Base-by-base conservation (phyloP, 768 basidiomycete species). In the Suillus tomentosus region DNA sequence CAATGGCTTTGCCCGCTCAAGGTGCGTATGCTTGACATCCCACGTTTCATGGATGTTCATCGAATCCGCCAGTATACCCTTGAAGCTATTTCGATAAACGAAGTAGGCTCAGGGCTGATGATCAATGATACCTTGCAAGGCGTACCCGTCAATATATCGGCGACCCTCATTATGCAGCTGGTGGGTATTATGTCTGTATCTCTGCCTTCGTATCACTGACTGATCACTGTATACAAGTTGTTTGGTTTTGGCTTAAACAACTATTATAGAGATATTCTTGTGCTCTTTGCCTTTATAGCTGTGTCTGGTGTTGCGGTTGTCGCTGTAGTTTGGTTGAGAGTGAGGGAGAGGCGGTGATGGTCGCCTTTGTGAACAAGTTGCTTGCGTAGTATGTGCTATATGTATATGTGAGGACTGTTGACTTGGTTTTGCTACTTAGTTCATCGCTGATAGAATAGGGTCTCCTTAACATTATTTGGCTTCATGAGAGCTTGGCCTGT, bases 71-170 rank as follows among this genome's bases (percentile, higher is more conserved):
- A 75, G 74, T 94, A 87, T 73, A 80, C 82, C 31, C 80, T 93
- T n/a, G 92, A 94, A 72, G 96, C 96, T 6, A 80, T 97, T 17
- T 82, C 89, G 14, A 91, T 97, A 43, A 99, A 99, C 71, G 96
- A 98, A 73, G 94, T 99, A 17, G 87, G 87, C 45, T 90, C 92
- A 5, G 96, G 95, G 3, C 79, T 97, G 40, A 85, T 88, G 86
- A 97, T 97, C 37, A 65, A 85, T 64, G 94, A 95, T 76, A 81
- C 80, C 6, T 75, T 96, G 27, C 82, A 87, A 66, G 95, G 95
- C 48, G 95, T 96, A 14, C 91, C 91, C 1, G 84, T 98, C 45
- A 75, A 86, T 57, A 82, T 96, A 58, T 91, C 90, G 3, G 96
- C 95, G 0, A 79, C 79, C 57, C 73, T 96, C 66, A 96, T 98